Conservation (phyloP, 495 filamentous ascomycete genomes). For the Penicillium cinerascens region DNA sequence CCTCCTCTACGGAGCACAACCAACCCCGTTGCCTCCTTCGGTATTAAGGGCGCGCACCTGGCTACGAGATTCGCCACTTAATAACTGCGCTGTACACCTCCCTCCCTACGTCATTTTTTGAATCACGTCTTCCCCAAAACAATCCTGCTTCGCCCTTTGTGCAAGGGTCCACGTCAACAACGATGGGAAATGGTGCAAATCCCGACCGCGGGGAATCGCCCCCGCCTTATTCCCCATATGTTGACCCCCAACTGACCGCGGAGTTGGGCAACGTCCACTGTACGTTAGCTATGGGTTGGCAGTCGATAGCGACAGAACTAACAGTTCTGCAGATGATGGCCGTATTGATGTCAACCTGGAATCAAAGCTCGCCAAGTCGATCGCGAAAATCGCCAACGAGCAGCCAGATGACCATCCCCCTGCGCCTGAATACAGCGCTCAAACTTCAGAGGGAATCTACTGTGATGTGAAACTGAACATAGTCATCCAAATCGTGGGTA, state of each 20-base stretch:
- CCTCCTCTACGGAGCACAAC: too few relatives aligned
- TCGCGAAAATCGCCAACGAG: slow-evolving; percentile 13
- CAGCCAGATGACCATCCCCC: slow-evolving; percentile 6
- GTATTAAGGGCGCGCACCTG: neutral
- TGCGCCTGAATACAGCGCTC: neutral
- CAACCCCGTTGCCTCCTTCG: slow-evolving; percentile 3
- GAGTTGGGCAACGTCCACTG: slow-evolving; percentile 11
- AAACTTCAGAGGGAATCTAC: neutral
- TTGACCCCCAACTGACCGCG: slow-evolving; percentile 13
- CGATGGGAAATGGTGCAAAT: slow-evolving; percentile 4
- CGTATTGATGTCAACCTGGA: slow-evolving; percentile 23
- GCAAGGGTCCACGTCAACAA: neutral
- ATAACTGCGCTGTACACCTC: neutral
- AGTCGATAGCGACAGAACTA: neutral
- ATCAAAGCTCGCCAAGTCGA: slow-evolving; percentile 17
- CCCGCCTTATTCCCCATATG: slow-evolving; percentile 12
- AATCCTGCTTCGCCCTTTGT: neutral
- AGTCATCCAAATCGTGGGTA: slow-evolving; percentile 70
- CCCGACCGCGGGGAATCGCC: neutral
- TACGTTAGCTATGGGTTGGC: neutral
- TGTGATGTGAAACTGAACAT: slow-evolving; percentile 51
- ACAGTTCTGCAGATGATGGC: slow-evolving; percentile 11
- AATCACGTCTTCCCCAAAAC: neutral
- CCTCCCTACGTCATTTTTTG: neutral
- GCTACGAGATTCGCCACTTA: slow-evolving; percentile 6